These are phyloP conservation scores for Taiozyma sp. DNA, from an alignment of 1,139 yeast species.

Conservation along the genomic window DNA sequence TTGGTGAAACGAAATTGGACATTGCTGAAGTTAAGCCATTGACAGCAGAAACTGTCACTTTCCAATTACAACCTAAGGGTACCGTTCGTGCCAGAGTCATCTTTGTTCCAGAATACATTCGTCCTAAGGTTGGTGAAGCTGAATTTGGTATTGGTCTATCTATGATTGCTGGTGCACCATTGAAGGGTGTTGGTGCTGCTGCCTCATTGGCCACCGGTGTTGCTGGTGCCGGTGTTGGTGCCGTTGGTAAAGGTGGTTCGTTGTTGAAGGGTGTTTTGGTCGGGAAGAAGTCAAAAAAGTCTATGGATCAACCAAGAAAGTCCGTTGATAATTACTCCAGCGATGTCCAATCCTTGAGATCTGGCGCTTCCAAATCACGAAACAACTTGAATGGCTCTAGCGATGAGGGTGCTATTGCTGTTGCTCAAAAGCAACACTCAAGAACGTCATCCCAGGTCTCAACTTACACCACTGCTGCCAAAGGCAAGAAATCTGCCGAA, in stretches of 20 bases:
- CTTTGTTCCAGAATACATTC: slow-evolving; percentile 63
- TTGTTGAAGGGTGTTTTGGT: slow-evolving; percentile 37
- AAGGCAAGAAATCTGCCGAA: slow-evolving; percentile 14
- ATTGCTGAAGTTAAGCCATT: slow-evolving; percentile 44
- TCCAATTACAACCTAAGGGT: slow-evolving; percentile 60
- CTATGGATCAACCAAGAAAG: slow-evolving; percentile 16
- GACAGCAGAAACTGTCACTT: slow-evolving; percentile 40
- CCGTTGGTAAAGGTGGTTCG: slow-evolving; percentile 32
- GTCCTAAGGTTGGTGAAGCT: slow-evolving; percentile 47
- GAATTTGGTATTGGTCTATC: slow-evolving; percentile 40
- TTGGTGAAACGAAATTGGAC: slow-evolving; percentile 51
- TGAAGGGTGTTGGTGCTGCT: slow-evolving; percentile 42
- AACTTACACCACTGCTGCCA: slow-evolving; percentile 14
- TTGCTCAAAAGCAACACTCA: slow-evolving; percentile 10
- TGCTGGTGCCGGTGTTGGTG: slow-evolving; percentile 37
- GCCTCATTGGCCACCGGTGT: slow-evolving; percentile 35
- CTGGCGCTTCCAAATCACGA: slow-evolving; percentile 6
- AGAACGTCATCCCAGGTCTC: slow-evolving; percentile 16
- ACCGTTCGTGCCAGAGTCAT: slow-evolving; percentile 44
- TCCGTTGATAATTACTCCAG: slow-evolving; percentile 8
- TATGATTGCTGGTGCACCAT: slow-evolving; percentile 41
- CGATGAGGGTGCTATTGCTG: slow-evolving; percentile 5
- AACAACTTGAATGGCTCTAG: not conserved
- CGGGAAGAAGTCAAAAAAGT: slow-evolving; percentile 22
- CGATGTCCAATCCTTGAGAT: slow-evolving; percentile 17